Evolutionary conservation across 2,329 filamentous ascomycete genomes (phyloP).

Genomic region (Pseudovirgaria hyperparasitica): DNA sequence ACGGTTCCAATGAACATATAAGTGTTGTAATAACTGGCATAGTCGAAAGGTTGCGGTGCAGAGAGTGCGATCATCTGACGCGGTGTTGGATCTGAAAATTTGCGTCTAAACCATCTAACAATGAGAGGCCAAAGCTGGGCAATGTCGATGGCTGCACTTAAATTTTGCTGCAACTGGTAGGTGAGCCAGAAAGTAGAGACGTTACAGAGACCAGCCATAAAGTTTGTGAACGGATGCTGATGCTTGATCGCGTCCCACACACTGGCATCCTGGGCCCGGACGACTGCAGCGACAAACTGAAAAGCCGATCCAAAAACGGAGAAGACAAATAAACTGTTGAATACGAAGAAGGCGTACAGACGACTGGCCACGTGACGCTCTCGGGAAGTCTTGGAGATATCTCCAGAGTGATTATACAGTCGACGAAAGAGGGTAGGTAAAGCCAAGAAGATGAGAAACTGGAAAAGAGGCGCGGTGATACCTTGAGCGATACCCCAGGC

Average conservation of each 20-base stretch:
- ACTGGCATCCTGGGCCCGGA: slow-evolving; percentile 39
- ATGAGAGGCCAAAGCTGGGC: slow-evolving; percentile 72
- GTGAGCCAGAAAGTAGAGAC: slow-evolving; percentile 89
- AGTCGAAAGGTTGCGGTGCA: slow-evolving; percentile 75
- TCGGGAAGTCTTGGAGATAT: slow-evolving; percentile 80
- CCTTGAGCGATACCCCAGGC: slow-evolving; percentile 85
- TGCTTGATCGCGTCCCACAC: slow-evolving; percentile 56
- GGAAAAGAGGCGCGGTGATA: slow-evolving; percentile 76
- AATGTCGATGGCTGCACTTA: slow-evolving; percentile 63
- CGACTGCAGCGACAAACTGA: slow-evolving; percentile 57
- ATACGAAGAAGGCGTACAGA: slow-evolving; percentile 91
- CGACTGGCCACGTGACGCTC: slow-evolving; percentile 84
- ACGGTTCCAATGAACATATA: slow-evolving; percentile 89
- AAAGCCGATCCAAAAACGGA: slow-evolving; percentile 83
- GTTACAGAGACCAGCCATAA: slow-evolving; percentile 65
- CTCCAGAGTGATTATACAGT: slow-evolving; percentile 69
- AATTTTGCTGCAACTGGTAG: slow-evolving; percentile 80
- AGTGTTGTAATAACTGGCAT: slow-evolving; percentile 95
- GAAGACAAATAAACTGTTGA: slow-evolving; percentile 92
- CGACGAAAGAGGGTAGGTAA: slow-evolving; percentile 84
- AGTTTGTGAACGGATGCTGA: slow-evolving; percentile 47
- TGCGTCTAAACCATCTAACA: slow-evolving; percentile 68
- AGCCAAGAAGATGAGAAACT: slow-evolving; percentile 72
- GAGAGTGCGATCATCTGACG: slow-evolving; percentile 86
- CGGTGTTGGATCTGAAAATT: slow-evolving; percentile 75